Base-by-base conservation (phyloP, 2,329 filamentous ascomycete genomes). In the Claviceps maximensis region DNA sequence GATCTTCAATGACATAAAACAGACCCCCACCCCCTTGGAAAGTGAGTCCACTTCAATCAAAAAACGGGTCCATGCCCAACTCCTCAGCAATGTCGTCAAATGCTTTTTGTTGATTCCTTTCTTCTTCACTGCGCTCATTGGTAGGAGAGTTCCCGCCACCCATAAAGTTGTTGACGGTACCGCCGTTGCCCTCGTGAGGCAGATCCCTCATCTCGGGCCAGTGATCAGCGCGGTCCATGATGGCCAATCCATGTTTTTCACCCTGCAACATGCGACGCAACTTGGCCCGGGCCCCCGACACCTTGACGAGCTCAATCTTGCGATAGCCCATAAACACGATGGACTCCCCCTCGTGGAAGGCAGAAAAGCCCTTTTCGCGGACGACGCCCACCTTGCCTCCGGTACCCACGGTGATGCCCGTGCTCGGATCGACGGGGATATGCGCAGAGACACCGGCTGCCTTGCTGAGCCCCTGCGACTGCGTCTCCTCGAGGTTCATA, bases 261-360 rank as follows among this genome's bases (percentile, higher is more conserved):
- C 75, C 75, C 41, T 72, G 70, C 58, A 79, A 77, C 2, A 66
- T 59, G 17, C 68, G 52, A 2, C 62, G 63, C 4, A 59, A 57
- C 55, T 50, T 63, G 21, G 61, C 61, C 10, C 62, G 56, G 40
- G 49, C 53, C 15, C 62, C 61, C 36, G 54, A 53, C 19, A 63
- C 60, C 56, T 63, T 63, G 44, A 62, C 61, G 10, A 64, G 61
- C 42, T 56, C 56, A 6, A 64, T 57, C 36, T 58, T 60, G 2
- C 62, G 47, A 56, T 62, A 61, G 15, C 62, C 62, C 27, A 64
- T 56, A 36, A 64, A 64, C 1, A 64, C 60, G 38, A 64, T 62
- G n/a, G 56, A 57, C 54, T 64, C 62, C 15, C 60, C 62, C 29
- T 63, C 60, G 50, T 62, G 62, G 33, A 55, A 57, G 0, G 50